phyloP scores from a whole-genome alignment of 2,329 filamentous ascomycete species.

The Cladophialophora chaetospira region DNA sequence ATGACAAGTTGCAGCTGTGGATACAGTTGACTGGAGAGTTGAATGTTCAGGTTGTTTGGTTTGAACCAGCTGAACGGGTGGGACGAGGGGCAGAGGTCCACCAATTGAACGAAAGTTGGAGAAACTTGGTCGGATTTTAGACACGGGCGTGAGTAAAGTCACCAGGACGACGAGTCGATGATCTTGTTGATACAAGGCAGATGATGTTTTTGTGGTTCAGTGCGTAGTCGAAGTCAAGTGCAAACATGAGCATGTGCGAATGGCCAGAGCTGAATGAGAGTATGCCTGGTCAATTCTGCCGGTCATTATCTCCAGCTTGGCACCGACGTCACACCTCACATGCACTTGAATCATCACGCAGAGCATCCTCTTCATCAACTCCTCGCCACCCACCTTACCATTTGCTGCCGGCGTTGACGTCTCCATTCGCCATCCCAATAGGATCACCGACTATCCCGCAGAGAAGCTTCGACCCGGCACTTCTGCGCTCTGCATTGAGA shows the following conservation, averaged over 20 bases:
- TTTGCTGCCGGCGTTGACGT: no score
- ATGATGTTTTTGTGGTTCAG: neutral
- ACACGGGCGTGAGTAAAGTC: neutral
- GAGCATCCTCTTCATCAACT: no score
- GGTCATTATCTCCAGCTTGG: neutral
- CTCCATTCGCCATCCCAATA: no score
- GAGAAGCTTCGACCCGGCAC: no score
- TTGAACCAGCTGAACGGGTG: neutral
- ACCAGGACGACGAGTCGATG: conserved; percentile 2
- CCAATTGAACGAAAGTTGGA: conserved; percentile 7
- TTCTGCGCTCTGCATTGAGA: no score
- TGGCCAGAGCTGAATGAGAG: no score
- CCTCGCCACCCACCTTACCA: no score
- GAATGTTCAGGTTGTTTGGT: neutral
- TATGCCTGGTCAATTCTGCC: no score
- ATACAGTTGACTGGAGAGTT: conserved; percentile 7
- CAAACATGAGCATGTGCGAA: conserved; percentile 11
- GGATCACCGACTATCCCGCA: no score
- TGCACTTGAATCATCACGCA: no score
- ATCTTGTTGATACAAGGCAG: neutral
- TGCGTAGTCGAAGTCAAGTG: conserved; percentile 1
- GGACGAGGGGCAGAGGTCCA: neutral
- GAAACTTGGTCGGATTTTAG: neutral
- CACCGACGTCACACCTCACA: neutral
- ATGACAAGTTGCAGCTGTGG: conserved; percentile 4